Base-by-base conservation (phyloP, 2,329 filamentous ascomycete species). In the Beauveria varroae region DNA sequence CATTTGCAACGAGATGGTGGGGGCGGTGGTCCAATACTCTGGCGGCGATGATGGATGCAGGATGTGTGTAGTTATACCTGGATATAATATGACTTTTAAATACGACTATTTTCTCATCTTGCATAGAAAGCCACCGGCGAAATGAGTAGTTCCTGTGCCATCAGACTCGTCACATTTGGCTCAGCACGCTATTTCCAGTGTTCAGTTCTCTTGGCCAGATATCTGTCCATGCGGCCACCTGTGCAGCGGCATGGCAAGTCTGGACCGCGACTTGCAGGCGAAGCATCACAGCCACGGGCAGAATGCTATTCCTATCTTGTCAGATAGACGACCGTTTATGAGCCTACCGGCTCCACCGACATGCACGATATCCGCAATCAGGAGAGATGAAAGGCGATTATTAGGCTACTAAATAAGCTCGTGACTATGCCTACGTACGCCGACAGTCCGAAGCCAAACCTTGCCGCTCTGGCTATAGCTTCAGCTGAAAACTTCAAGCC, bases 401-500 rank as follows among this genome's bases (percentile, higher is more conserved):
- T 40, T 57, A 57, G 55, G 20, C 55, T 49, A 26, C 20, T 49
- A 20, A 26, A 49, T 47, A 57, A 40, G 41, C 55, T 47, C 55
- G 55, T 57, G 55, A 57, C 55, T 49, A 26, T 47, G 30, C 44
- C 20, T 57, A 24, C 44, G 40, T 46, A 24, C 20, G 20, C 55
- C 55, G 55, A 57, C 55, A 40, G 55, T 20, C 55, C 55, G 54
- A 57, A 46, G 30, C 28, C 20, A 16, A 24, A 20, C 20, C 20
- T 6, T 49, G 44, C 30, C 18, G 28, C 41, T 14, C 18, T 34
- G 34, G 41, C 26, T 57, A 49, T 26, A 49, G 7, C 14, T 49
- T 49, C 55, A 57, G 55, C 55, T 57, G n/a, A 24, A 47, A 57
- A 44, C 43, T 43, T 57, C 43, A 57, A 49, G 20, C 28, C 55